A percentile compares a stretch with the other conserved stretches of the same genome.
Conservation (phyloP, 805 yeast species). For the Candida nonsorbophila region DNA sequence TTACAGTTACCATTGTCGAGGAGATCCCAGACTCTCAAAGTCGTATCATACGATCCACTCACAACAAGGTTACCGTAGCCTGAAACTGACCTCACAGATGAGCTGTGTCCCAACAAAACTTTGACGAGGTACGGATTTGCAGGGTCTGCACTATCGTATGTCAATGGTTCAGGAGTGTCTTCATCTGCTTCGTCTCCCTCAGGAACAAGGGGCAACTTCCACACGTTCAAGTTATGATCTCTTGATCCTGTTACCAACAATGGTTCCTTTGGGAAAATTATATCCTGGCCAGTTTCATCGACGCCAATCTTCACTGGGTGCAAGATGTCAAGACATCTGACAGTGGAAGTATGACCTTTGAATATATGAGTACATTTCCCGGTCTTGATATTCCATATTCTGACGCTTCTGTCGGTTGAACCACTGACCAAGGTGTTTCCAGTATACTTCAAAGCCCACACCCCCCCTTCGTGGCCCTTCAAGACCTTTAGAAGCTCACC, state of each 20-base stretch:
- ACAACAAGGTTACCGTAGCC: constrained; percentile 81
- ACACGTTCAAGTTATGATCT: constrained; percentile 40
- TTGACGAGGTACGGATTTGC: constrained; percentile 63
- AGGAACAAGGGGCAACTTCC: constrained; percentile 51
- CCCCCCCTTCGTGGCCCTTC: constrained; percentile 94
- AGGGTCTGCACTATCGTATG: constrained; percentile 30
- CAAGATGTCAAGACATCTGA: constrained; percentile 81
- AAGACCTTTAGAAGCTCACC: constrained; percentile 62
- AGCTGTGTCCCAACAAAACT: constrained; percentile 50
- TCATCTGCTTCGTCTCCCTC: constrained; percentile 27
- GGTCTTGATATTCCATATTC: constrained; percentile 86
- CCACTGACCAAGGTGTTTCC: constrained; percentile 87
- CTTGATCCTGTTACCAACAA: constrained; percentile 51
- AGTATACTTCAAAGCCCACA: constrained; percentile 91
- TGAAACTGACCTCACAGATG: constrained; percentile 71
- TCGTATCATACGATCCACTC: constrained; percentile 87
- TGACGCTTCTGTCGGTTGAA: constrained; percentile 87
- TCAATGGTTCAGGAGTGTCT: constrained; percentile 11
- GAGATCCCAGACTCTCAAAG: constrained; percentile 90
- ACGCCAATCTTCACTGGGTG: constrained; percentile 62
- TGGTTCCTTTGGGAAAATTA: constrained; percentile 57
- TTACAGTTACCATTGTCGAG: constrained; percentile 62
- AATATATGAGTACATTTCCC: constrained; percentile 89
- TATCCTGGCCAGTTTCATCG: constrained; percentile 52
- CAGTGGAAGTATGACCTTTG: constrained; percentile 88